Conservation (phyloP, 176 grass and related monocot species). For the Triticum dicoccoides region DNA sequence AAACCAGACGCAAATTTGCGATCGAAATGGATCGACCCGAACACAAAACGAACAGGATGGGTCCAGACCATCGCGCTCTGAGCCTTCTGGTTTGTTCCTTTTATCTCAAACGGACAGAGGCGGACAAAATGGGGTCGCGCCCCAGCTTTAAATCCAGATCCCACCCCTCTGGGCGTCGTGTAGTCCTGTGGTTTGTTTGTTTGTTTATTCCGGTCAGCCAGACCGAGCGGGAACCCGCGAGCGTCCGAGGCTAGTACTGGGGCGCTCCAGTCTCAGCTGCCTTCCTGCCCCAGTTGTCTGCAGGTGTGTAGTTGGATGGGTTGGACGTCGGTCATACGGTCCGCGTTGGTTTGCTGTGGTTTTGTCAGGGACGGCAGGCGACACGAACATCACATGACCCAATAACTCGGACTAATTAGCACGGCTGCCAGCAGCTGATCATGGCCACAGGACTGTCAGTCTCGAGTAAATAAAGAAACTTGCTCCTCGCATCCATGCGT, state of each 20-base stretch:
- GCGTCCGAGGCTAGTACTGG: neutral
- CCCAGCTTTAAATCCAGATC: neutral
- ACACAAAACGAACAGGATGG: too few relatives aligned
- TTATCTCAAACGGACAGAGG: too few relatives aligned
- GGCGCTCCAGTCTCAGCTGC: neutral
- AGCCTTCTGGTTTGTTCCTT: too few relatives aligned
- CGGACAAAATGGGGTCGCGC: too few relatives aligned
- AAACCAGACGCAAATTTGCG: too few relatives aligned
- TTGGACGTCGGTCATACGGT: neutral
- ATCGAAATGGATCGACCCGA: too few relatives aligned
- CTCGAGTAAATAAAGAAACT: neutral
- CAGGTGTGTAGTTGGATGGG: neutral
- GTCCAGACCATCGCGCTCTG: too few relatives aligned
- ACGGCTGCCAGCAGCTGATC: neutral
- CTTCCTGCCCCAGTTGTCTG: neutral
- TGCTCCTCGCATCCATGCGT: neutral
- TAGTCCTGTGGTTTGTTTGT: neutral
- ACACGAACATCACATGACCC: conserved; percentile 9
- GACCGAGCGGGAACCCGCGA: too few relatives aligned
- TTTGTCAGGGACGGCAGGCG: neutral
- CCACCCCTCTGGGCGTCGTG: neutral
- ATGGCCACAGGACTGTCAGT: neutral
- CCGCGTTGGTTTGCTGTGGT: neutral
- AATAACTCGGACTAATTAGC: neutral
- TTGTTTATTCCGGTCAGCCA: too few relatives aligned